Evolutionary conservation across 345 rosid species (phyloP).

Genomic region (Heritiera fomes): DNA sequence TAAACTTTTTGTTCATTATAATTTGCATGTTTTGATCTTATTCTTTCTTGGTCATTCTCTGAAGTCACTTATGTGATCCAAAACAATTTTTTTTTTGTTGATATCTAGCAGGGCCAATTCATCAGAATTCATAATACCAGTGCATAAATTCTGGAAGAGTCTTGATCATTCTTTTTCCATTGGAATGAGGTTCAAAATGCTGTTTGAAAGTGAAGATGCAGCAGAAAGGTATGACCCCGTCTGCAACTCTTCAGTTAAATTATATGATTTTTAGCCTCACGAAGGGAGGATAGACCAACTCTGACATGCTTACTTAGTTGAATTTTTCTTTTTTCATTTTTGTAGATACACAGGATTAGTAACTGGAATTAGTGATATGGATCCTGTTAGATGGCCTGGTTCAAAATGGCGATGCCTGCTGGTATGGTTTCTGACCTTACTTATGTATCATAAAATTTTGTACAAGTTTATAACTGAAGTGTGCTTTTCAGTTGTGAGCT

Average conservation of each 20-base stretch:
- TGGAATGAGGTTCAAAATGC: conserved; percentile 91
- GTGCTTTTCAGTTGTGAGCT: neutral
- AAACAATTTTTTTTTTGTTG: neutral
- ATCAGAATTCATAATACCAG: conserved; percentile 75
- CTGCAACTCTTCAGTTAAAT: neutral
- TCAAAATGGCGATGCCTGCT: conserved; percentile 93
- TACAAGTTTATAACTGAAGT: neutral
- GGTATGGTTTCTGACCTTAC: conserved; percentile 41
- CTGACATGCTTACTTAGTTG: conserved; percentile 1
- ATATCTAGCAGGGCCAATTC: conserved; percentile 55
- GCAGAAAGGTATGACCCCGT: conserved; percentile 66
- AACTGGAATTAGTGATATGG: conserved; percentile 75
- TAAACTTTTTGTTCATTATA: neutral
- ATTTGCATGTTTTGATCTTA: too few species aligned
- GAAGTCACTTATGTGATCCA: neutral
- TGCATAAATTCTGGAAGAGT: conserved; percentile 72
- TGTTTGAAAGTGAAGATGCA: conserved; percentile 86
- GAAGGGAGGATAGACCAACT: neutral
- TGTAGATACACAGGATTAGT: conserved; percentile 77
- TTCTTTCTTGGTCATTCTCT: neutral
- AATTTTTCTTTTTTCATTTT: conserved; percentile 29
- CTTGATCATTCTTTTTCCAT: conserved; percentile 58
- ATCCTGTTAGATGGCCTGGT: conserved; percentile 89
- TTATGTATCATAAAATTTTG: neutral
- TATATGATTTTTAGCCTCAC: neutral